Evolutionary conservation across 768 basidiomycete genomes (phyloP).

Genomic region (Trametes punicea): DNA sequence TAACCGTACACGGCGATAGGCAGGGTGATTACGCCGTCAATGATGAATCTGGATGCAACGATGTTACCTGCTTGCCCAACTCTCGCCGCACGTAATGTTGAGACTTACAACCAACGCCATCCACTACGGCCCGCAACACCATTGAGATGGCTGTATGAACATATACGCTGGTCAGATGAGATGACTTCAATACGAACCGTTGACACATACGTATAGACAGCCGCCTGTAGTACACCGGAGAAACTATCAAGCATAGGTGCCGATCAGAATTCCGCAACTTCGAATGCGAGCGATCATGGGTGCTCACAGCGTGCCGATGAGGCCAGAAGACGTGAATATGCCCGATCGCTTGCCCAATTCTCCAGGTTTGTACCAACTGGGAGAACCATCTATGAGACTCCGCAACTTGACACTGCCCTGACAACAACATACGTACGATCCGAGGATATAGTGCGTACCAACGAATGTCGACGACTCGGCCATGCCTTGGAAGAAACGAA

Average conservation of each 20-base stretch:
- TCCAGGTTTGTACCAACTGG: slow-evolving; percentile 65
- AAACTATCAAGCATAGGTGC: slow-evolving; percentile 38
- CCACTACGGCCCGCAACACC: slow-evolving; percentile 53
- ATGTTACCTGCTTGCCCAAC: too few species aligned
- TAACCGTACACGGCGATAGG: slow-evolving; percentile 73
- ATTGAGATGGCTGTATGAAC: slow-evolving; percentile 44
- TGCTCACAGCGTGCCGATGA: slow-evolving; percentile 57
- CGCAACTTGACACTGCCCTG: background rate
- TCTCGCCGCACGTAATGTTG: too few species aligned
- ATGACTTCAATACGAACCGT: too few species aligned
- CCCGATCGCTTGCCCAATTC: slow-evolving; percentile 72
- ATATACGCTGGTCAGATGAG: too few species aligned
- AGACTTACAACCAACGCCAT: slow-evolving; percentile 63
- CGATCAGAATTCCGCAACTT: background rate
- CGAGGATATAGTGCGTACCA: slow-evolving; percentile 69
- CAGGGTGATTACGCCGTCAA: slow-evolving; percentile 68
- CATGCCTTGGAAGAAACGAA: slow-evolving; percentile 71
- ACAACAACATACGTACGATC: slow-evolving; percentile 47
- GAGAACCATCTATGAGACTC: background rate
- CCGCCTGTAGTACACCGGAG: slow-evolving; percentile 62
- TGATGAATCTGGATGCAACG: slow-evolving; percentile 60
- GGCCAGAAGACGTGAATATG: slow-evolving; percentile 64
- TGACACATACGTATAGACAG: slow-evolving; percentile 51
- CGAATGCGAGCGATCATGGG: background rate
- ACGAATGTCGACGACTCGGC: slow-evolving; percentile 76